Conservation (phyloP, 306 rosid genomes). For the Senna siamea region DNA sequence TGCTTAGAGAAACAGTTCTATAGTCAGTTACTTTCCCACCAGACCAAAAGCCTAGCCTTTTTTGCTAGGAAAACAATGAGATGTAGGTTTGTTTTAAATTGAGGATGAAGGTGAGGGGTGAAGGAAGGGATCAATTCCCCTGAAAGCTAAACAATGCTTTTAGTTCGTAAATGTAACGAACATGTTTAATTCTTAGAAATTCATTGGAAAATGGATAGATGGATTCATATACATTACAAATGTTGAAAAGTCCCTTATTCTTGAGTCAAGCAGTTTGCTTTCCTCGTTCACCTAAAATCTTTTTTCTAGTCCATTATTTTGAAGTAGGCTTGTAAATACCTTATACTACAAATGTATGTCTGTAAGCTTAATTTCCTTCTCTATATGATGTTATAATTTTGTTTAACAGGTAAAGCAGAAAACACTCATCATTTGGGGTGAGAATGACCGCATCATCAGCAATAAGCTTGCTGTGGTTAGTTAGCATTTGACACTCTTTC, state of each 20-base stretch:
- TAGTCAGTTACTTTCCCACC: neutral
- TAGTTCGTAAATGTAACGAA: constrained; percentile 11
- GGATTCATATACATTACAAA: constrained; percentile 7
- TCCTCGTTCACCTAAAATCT: too few relatives aligned
- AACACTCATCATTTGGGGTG: constrained; percentile 94
- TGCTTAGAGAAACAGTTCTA: neutral
- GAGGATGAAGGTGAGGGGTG: neutral
- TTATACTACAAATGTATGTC: constrained; percentile 4
- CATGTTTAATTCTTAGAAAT: constrained; percentile 9
- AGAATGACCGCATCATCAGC: constrained; percentile 80
- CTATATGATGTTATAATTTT: constrained; percentile 27
- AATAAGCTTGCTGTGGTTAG: constrained; percentile 89
- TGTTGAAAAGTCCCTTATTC: constrained; percentile 21
- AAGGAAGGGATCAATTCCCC: neutral
- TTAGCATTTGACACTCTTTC: constrained; percentile 30
- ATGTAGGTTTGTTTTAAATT: neutral
- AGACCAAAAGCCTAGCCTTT: constrained; percentile 7
- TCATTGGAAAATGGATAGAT: neutral
- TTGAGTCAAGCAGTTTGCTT: constrained; percentile 10
- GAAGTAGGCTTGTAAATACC: constrained; percentile 6
- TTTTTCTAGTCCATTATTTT: constrained; percentile 19
- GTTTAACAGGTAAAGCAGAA: constrained; percentile 78
- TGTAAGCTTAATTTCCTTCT: constrained; percentile 4
- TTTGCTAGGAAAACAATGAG: neutral
- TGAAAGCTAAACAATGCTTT: constrained; percentile 11